Conservation (phyloP, 768 basidiomycete genomes). For the Pleurotus eryngii region DNA sequence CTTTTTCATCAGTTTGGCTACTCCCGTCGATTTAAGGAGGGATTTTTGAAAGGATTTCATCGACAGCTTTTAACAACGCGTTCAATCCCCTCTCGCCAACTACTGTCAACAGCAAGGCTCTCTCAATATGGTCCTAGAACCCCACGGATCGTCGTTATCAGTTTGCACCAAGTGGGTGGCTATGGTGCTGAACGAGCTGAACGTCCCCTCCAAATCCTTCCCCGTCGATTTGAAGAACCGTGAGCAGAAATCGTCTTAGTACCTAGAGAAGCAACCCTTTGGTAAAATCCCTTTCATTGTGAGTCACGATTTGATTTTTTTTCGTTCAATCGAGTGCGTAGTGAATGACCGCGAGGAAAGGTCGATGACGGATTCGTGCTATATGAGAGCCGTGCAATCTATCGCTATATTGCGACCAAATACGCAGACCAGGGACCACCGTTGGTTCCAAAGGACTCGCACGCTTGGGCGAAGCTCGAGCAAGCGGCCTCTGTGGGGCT, state of each 20-base stretch:
- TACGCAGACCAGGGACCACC: constrained; percentile 46
- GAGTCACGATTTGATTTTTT: constrained; percentile 7
- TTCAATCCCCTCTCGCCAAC: too few species aligned
- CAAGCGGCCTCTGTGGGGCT: constrained; percentile 51
- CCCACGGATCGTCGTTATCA: constrained; percentile 34
- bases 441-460: constrained; percentile 42
- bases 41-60: too few species aligned
- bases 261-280: constrained; percentile 55
- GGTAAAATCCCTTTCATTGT: constrained; percentile 60
- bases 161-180: constrained; percentile 53
- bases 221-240: constrained; percentile 37
- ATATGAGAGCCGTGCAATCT: constrained; percentile 62
- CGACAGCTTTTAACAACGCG: too few species aligned
- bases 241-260: constrained; percentile 44
- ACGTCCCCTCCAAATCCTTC: constrained; percentile 51
- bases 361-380: constrained; percentile 63
- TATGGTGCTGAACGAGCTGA: constrained; percentile 49
- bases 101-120: too few species aligned
- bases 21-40: too few species aligned
- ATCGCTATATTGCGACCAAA: constrained; percentile 56
- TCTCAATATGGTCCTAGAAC: constrained; percentile 38
- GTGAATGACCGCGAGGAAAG: constrained; percentile 17
- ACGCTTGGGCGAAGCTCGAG: constrained; percentile 43
- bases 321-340: not conserved
- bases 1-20: too few species aligned